Percentiles rank a stretch among this genome's conserved stretches.
These are phyloP conservation scores for Orbilia quercus DNA, from an alignment of 2,329 filamentous ascomycete species.

Conservation along the genomic window DNA sequence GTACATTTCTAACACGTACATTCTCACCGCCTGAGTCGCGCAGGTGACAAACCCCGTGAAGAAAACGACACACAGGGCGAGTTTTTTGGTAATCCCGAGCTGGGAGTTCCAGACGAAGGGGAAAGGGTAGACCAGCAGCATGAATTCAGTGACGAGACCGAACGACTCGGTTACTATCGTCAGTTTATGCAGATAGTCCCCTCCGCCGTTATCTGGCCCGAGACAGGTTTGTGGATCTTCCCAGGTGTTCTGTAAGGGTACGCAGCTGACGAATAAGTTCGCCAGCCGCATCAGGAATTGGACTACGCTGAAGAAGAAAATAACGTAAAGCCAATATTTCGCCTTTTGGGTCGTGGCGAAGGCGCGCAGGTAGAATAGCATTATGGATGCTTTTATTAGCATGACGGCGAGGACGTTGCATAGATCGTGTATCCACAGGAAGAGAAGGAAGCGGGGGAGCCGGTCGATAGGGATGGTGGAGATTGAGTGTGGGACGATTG, in stretches of 20 bases:
- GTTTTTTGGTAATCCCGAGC: slow-evolving; percentile 21
- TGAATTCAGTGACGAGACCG: slow-evolving; percentile 35
- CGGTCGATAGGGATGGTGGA: slow-evolving; percentile 24
- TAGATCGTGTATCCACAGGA: slow-evolving; percentile 45
- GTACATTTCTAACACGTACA: slow-evolving; percentile 50
- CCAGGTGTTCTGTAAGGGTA: slow-evolving; percentile 44
- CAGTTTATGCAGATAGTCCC: slow-evolving; percentile 27
- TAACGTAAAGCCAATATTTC: slow-evolving; percentile 32
- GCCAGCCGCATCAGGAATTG: slow-evolving; percentile 47
- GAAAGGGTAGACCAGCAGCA: slow-evolving; percentile 27
- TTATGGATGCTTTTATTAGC: slow-evolving; percentile 37
- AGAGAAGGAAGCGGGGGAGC: slow-evolving; percentile 23
- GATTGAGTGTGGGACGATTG: slow-evolving; percentile 24
- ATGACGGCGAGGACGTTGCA: slow-evolving; percentile 35
- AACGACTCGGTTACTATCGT: slow-evolving; percentile 34
- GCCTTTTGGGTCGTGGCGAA: slow-evolving; percentile 40
- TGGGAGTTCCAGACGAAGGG: slow-evolving; percentile 42
- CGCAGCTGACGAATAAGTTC: slow-evolving; percentile 38
- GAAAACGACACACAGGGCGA: slow-evolving; percentile 39
- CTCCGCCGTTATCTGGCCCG: slow-evolving; percentile 14
- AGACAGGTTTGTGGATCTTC: slow-evolving; percentile 29
- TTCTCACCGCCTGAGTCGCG: slow-evolving; percentile 46
- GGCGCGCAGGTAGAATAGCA: slow-evolving; percentile 40
- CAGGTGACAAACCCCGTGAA: slow-evolving; percentile 44
- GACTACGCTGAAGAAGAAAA: slow-evolving; percentile 27